Percentiles rank a stretch among this genome's conserved stretches.
These are phyloP conservation scores for Leccinellum rugosiceps DNA, from an alignment of 768 basidiomycete genomes.

Conservation along the genomic window DNA sequence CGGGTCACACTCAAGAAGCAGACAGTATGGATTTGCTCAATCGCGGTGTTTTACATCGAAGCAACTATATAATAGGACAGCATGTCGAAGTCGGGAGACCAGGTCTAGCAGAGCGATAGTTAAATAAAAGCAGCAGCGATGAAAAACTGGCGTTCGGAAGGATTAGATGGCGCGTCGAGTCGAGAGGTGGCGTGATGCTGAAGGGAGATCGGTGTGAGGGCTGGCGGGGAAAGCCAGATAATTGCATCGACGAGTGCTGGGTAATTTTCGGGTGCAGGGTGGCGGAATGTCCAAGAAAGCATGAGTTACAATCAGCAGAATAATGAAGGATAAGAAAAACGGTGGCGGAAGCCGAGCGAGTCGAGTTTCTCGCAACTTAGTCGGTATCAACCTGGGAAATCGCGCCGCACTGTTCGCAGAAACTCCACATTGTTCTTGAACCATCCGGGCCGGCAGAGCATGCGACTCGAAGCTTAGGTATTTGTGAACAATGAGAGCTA, in stretches of 20 bases:
- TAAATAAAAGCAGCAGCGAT: slow-evolving; percentile 16
- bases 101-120: slow-evolving; percentile 20
- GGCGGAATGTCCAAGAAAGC: slow-evolving; percentile 20
- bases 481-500: slow-evolving; percentile 71
- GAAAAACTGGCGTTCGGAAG: slow-evolving; percentile 17
- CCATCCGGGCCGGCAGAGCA: slow-evolving; percentile 69
- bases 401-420: slow-evolving; percentile 85
- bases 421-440: slow-evolving; percentile 77
- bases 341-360: slow-evolving; percentile 8
- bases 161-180: slow-evolving; percentile 21
- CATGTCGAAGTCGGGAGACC: slow-evolving; percentile 20
- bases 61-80: slow-evolving; percentile 29
- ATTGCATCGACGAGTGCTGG: slow-evolving; percentile 23
- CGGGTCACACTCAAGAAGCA: neutral
- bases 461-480: slow-evolving; percentile 79
- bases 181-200: slow-evolving; percentile 18
- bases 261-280: slow-evolving; percentile 23
- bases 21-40: slow-evolving; percentile 12
- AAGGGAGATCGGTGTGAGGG: slow-evolving; percentile 9
- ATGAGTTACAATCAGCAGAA: slow-evolving; percentile 33
- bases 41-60: slow-evolving; percentile 25
- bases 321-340: slow-evolving; percentile 28
- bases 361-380: slow-evolving; percentile 27
- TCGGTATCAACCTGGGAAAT: slow-evolving; percentile 85
- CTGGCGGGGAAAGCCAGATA: slow-evolving; percentile 13